These are phyloP conservation scores for Cyclotella sp. DNA, from an alignment of 108 stramenopile genomes.

Conservation along the genomic window DNA sequence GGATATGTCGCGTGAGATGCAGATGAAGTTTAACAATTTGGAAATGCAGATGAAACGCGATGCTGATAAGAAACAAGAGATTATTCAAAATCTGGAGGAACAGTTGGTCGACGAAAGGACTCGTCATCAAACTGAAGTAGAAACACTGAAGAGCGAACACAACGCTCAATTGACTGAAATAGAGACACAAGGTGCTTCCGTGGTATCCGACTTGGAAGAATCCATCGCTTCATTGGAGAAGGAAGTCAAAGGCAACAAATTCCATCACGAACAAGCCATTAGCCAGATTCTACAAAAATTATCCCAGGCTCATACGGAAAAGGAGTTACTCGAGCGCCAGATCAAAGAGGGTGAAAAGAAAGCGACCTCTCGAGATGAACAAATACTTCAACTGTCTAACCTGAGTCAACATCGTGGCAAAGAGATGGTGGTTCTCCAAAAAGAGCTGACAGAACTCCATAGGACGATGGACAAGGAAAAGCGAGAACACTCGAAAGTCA, in stretches of 20 bases:
- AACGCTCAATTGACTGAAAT: neutral
- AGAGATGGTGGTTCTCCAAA: slow-evolving; percentile 23
- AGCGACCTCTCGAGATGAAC: slow-evolving; percentile 8
- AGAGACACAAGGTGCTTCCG: neutral
- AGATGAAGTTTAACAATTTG: slow-evolving; percentile 21
- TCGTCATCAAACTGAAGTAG: slow-evolving; percentile 5
- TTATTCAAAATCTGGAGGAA: neutral
- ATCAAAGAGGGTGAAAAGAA: slow-evolving; percentile 20
- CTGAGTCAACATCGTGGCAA: slow-evolving; percentile 41
- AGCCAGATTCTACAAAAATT: slow-evolving; percentile 19
- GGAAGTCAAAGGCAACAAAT: neutral
- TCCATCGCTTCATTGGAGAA: neutral
- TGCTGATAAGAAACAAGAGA: slow-evolving; percentile 12
- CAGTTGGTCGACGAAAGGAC: neutral
- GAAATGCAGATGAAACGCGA: slow-evolving; percentile 23
- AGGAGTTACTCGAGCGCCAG: slow-evolving; percentile 16
- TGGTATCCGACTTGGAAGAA: slow-evolving; percentile 24
- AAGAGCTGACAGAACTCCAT: slow-evolving; percentile 19
- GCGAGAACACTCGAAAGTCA: slow-evolving; percentile 22
- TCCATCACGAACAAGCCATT: slow-evolving; percentile 13
- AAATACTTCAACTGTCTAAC: slow-evolving; percentile 21
- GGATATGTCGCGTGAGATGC: slow-evolving; percentile 22
- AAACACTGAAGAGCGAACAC: neutral
- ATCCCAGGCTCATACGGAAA: slow-evolving; percentile 25
- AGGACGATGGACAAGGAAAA: neutral